Base-by-base conservation (phyloP, 2,329 filamentous ascomycete genomes). In the Ustulina deusta region DNA sequence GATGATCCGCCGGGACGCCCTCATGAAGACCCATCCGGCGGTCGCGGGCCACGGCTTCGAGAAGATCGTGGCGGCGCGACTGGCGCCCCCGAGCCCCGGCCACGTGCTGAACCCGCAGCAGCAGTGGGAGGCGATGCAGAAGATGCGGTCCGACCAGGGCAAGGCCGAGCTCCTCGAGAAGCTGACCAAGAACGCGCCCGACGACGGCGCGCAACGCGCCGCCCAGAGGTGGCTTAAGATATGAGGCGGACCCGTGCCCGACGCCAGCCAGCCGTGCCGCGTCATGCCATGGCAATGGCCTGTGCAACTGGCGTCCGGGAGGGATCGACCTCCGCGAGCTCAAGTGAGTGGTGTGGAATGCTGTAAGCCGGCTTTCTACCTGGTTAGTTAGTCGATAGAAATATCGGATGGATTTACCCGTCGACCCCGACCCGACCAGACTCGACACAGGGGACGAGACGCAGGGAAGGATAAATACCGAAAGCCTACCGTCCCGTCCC, bases 1-100 rank as follows among this genome's bases (percentile, higher is more conserved):
- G 87, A 81, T 89, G 68, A 89, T 90, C 75, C 83, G 81, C 32
- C 79, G 83, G 40, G 86, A 89, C 72, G 81, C 81, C 4, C 76
- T 87, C 10, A 81, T 86, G 79, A 80, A 82, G 1, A 79, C 78
- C 81, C 82, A 2, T 83, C 82, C 61, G 79, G 81, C 6, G 75
- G 11, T 49, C 2, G 13, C 3, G 20, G 38, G 13, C 6, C 78
- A 81, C 58, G 80, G 84, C 72, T 82, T 84, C 66, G 79, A 83
- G 71, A 83, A 82, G 75, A 72, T 84, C 34, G 74, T 84, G n/a
- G 81, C 82, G 3, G 78, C 80, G 20, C 79, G 79, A 57, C 66
- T 73, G 15, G 76, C 79, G 3, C 73, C 79, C 13, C 78, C 81
- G 7, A 71, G 75, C 22, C 15, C 57, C 2, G 81, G 78, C 38